Evolutionary conservation across 2,329 filamentous ascomycete genomes (phyloP).

Genomic region (Colletotrichum eleusines): DNA sequence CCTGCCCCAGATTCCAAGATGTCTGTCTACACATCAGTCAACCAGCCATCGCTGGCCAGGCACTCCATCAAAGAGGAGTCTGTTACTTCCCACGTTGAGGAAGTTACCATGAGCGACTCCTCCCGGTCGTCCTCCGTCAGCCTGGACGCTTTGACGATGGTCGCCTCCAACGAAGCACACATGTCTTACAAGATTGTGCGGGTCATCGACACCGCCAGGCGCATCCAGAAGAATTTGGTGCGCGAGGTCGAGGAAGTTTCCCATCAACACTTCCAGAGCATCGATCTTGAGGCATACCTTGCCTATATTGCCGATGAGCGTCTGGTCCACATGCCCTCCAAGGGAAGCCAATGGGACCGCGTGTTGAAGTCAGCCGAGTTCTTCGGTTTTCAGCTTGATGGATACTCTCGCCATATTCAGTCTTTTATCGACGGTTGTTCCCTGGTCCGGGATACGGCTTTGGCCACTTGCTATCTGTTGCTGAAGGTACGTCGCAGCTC

Average conservation of each 20-base stretch:
- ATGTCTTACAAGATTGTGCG: neutral
- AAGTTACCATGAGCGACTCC: constrained; percentile 18
- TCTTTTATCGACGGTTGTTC: constrained; percentile 44
- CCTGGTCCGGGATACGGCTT: constrained; percentile 47
- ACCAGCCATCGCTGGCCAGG: constrained; percentile 11
- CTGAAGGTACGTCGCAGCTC: constrained; percentile 50
- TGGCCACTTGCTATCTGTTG: constrained; percentile 54
- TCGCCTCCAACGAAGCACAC: constrained; percentile 1
- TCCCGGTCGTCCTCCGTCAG: constrained; percentile 26
- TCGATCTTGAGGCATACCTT: constrained; percentile 47
- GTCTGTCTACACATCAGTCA: constrained; percentile 17
- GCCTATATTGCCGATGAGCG: constrained; percentile 55
- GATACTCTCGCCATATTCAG: constrained; percentile 51
- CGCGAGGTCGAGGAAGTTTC: constrained; percentile 34
- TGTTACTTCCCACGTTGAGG: neutral
- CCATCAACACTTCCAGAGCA: constrained; percentile 17
- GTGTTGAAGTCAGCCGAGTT: constrained; percentile 56
- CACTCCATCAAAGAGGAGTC: constrained; percentile 23
- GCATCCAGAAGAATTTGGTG: constrained; percentile 15
- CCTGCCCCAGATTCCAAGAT: constrained; percentile 16
- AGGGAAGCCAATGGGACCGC: constrained; percentile 57
- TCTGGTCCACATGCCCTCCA: constrained; percentile 55
- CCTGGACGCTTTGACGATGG: constrained; percentile 13
- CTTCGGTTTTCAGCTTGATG: constrained; percentile 55
- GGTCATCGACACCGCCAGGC: constrained; percentile 21